These are phyloP conservation scores for Solanum peruvianum DNA, from an alignment of 257 asterid species.

Conservation along the genomic window DNA sequence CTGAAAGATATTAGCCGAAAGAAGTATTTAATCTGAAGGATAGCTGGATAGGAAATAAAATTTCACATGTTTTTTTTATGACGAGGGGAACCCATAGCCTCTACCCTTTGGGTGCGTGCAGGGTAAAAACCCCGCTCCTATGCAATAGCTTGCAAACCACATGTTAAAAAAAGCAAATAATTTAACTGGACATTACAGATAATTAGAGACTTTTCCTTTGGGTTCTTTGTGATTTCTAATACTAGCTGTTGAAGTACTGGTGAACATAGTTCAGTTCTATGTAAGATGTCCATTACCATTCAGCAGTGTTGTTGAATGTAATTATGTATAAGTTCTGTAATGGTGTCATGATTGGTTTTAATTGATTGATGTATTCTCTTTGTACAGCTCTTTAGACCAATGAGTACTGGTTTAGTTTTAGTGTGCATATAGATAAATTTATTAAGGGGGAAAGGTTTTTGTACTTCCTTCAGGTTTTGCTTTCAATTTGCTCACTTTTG, in stretches of 20 bases:
- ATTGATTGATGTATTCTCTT: neutral
- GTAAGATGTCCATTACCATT: neutral
- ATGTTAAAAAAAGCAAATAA: neutral
- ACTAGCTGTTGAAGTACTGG: neutral
- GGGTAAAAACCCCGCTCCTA: too few species aligned
- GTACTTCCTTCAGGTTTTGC: constrained; percentile 43
- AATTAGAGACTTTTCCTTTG: neutral
- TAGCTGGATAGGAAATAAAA: neutral
- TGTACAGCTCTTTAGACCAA: neutral
- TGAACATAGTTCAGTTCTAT: neutral
- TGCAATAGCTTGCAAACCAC: too few species aligned
- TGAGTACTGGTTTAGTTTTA: too few species aligned
- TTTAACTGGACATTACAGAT: neutral
- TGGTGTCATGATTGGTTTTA: neutral
- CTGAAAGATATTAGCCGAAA: neutral
- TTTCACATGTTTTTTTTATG: neutral
- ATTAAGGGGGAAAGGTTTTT: neutral
- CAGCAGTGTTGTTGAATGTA: neutral
- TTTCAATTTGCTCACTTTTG: constrained; percentile 68
- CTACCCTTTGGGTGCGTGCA: too few species aligned
- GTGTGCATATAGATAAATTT: neutral
- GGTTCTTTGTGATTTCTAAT: neutral
- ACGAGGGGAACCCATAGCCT: too few species aligned
- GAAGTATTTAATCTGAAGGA: neutral
- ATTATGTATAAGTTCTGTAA: neutral